Conservation (phyloP, 2,329 filamentous ascomycete species). For the Ustulina deusta region DNA sequence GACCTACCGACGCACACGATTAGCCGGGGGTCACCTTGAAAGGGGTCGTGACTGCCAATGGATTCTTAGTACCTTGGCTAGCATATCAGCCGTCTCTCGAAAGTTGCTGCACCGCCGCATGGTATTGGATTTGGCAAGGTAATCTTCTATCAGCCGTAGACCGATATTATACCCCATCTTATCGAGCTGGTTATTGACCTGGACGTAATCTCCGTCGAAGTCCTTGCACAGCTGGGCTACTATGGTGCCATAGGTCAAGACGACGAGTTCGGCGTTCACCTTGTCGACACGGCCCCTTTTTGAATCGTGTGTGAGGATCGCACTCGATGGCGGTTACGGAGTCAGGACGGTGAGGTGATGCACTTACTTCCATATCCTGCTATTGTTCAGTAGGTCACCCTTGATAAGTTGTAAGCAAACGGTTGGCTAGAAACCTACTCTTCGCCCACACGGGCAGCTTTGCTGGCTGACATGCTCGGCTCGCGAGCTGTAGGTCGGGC, state of each 20-base stretch:
- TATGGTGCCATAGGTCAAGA: slow-evolving; percentile 96
- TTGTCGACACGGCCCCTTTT: slow-evolving; percentile 92
- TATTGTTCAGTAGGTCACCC: slow-evolving; percentile 38
- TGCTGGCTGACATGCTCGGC: slow-evolving; percentile 67
- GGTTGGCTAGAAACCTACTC: slow-evolving; percentile 60
- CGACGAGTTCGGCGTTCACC: slow-evolving; percentile 97
- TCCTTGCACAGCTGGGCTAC: slow-evolving; percentile 97
- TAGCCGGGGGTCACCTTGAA: slow-evolving; percentile 29
- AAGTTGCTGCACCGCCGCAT: slow-evolving; percentile 92
- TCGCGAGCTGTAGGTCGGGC: slow-evolving; percentile 43
- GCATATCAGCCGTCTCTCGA: slow-evolving; percentile 95
- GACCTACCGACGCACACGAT: slow-evolving; percentile 67
- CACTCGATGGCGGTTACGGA: slow-evolving; percentile 12
- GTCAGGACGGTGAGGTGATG: slow-evolving; percentile 1
- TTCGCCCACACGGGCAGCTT: slow-evolving; percentile 71
- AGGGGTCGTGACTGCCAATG: background rate
- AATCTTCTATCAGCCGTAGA: slow-evolving; percentile 94
- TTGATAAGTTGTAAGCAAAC: slow-evolving; percentile 12
- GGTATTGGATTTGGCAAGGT: slow-evolving; percentile 92
- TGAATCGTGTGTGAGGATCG: slow-evolving; percentile 35
- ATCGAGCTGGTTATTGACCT: slow-evolving; percentile 97
- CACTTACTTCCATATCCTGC: slow-evolving; percentile 92
- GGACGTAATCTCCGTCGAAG: slow-evolving; percentile 91
- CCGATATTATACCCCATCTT: slow-evolving; percentile 99
- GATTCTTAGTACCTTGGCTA: slow-evolving; percentile 76